Conservation (phyloP, 495 filamentous ascomycete genomes). For the Talaromyces trachyspermus region DNA sequence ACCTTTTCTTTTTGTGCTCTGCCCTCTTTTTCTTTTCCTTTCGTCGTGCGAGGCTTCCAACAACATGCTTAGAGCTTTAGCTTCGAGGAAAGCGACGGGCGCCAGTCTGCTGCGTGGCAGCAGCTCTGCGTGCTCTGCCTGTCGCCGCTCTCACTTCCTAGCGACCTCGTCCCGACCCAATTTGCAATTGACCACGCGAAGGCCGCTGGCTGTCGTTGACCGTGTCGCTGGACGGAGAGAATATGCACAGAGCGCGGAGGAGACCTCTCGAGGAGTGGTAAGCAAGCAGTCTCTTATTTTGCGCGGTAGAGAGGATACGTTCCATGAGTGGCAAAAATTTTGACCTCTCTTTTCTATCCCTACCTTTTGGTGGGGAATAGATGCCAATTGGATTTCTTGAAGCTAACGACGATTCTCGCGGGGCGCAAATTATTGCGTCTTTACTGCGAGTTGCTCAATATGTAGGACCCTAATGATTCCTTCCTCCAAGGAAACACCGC, state of each 20-base stretch:
- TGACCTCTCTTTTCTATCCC: too few species aligned
- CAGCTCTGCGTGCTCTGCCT: conserved; percentile 36
- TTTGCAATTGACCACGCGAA: conserved; percentile 36
- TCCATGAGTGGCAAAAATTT: too few species aligned
- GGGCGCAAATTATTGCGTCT: conserved; percentile 1
- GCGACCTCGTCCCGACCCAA: conserved; percentile 38
- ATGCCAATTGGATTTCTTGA: conserved; percentile 9
- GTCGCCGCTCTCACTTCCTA: conserved; percentile 39
- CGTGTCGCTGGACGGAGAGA: conserved; percentile 29
- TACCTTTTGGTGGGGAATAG: too few species aligned
- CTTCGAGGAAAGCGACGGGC: conserved; percentile 34
- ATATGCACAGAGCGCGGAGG: conserved; percentile 53
- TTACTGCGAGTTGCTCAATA: conserved; percentile 10
- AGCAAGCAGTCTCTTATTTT: conserved; percentile 7
- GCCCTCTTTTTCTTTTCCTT: conserved; percentile 10
- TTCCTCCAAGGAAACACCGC: conserved; percentile 92
- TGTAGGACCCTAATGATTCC: conserved; percentile 79
- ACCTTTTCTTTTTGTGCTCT: conserved; percentile 13
- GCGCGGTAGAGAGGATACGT: too few species aligned
- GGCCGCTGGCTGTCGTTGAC: conserved; percentile 35
- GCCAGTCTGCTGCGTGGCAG: conserved; percentile 42
- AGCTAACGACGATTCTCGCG: conserved; percentile 20
- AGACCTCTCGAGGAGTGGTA: conserved; percentile 46
- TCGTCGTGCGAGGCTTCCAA: conserved; percentile 10
- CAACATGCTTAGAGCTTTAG: conserved; percentile 40